These are phyloP conservation scores for Suillus tomentosus DNA, from an alignment of 768 basidiomycete species.

Conservation along the genomic window DNA sequence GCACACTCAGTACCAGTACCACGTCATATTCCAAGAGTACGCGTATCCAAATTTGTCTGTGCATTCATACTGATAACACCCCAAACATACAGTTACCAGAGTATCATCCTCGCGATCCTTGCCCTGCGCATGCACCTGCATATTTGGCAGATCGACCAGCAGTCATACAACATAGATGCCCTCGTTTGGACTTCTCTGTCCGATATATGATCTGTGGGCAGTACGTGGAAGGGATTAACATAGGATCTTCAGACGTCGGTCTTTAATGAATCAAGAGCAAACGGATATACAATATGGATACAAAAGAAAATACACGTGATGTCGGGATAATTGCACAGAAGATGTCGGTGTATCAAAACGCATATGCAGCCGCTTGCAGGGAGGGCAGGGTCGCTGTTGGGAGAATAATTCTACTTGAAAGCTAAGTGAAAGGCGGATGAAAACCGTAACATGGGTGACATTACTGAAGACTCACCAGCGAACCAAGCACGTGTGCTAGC, in stretches of 20 bases:
- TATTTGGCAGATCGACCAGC: neutral
- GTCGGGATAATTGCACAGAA: neutral
- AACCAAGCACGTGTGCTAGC: neutral
- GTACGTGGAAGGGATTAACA: neutral
- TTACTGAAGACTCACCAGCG: neutral
- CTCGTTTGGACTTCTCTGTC: neutral
- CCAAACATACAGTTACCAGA: neutral
- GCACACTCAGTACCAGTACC: neutral
- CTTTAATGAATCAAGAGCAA: neutral
- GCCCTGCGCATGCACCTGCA: constrained; percentile 3
- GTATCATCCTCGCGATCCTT: neutral
- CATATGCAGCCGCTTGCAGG: neutral
- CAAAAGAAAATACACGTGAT: neutral
- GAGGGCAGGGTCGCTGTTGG: neutral
- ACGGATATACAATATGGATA: neutral
- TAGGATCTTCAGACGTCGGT: neutral
- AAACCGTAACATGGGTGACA: neutral
- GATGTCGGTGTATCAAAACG: neutral
- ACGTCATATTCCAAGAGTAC: neutral
- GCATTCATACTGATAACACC: neutral
- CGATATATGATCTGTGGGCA: neutral
- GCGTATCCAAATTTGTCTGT: neutral
- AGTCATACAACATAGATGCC: neutral
- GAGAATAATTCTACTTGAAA: neutral
- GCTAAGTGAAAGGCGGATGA: neutral